phyloP scores from a whole-genome alignment of 1,284 basidiomycete genomes.

The Anthracocystis setariae region DNA sequence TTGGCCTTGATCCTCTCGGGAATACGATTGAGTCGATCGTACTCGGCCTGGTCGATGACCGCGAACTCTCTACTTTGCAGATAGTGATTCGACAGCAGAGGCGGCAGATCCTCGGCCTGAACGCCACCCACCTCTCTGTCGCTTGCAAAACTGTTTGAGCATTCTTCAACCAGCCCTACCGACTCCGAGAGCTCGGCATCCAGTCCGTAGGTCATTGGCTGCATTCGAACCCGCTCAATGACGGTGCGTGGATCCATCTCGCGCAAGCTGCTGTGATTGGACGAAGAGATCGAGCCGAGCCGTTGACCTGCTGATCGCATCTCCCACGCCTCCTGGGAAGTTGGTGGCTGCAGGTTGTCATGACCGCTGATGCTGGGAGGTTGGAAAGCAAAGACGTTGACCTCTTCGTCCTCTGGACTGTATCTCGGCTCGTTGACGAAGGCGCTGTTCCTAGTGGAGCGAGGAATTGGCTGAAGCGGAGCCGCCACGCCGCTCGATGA shows the following conservation, averaged over 20 bases:
- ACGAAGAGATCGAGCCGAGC: conserved; percentile 23
- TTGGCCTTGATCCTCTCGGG: conserved; percentile 29
- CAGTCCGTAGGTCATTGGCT: conserved; percentile 24
- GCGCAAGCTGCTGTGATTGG: conserved; percentile 26
- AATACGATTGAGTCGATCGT: conserved; percentile 31
- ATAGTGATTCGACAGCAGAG: conserved; percentile 43
- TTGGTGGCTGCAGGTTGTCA: not conserved
- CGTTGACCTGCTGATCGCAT: not conserved
- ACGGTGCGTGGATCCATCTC: conserved; percentile 33
- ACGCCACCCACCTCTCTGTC: not conserved
- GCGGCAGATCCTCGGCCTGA: conserved; percentile 37
- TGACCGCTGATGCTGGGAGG: conserved; percentile 26
- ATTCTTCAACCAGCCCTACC: conserved; percentile 8
- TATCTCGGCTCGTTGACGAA: conserved; percentile 1
- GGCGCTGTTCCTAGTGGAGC: not conserved
- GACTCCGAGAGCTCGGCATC: conserved; percentile 27
- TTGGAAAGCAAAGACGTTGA: conserved; percentile 35
- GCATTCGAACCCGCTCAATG: conserved; percentile 27
- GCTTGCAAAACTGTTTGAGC: not conserved
- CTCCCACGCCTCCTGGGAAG: not conserved
- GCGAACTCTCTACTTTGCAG: conserved; percentile 21
- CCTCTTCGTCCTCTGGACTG: conserved; percentile 15
- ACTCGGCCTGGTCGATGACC: conserved; percentile 17
- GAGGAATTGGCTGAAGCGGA: conserved; percentile 10
- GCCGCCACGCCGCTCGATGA: conserved; percentile 7